Base-by-base conservation (phyloP, 2,329 filamentous ascomycete genomes). In the Colletotrichum sp. region DNA sequence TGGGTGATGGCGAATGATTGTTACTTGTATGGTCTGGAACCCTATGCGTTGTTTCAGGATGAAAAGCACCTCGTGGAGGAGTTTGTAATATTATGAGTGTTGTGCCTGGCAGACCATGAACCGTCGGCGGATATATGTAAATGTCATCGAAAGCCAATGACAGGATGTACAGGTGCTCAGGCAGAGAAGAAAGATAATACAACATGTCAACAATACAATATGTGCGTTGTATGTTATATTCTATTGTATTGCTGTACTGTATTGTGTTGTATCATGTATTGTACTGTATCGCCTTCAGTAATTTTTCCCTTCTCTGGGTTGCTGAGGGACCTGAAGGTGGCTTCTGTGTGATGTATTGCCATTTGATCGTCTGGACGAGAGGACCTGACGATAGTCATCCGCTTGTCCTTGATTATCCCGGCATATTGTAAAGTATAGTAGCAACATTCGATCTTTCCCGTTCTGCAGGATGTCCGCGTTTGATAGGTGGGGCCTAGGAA, bases 121-220 rank as follows among this genome's bases (percentile, higher is more conserved):
- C 2, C 43, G n/a, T 13, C 43, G 6, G 10, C 4, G 43, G n/a
- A 52, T 22, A 0, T 52, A 8, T 8, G n/a, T 13, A 22, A 52
- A 4, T 22, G 1, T 52, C n/a, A 22, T 48, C 3, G 18, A n/a
- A n/a, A n/a, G 18, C 9, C 12, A 52, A 10, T 8, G 0, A 2
- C 22, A 3, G 6, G 22, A 13, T 52, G 3, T 52, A 6, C 12
- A 4, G 43, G n/a, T 22, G 2, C 6, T 48, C 6, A 4, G 43
- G 10, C 18, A 9, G 10, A 48, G 43, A 36, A 15, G 34, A 36
- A n/a, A 48, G 43, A n/a, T 1, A 48, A 18, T 10, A 2, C 39
- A 43, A 18, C 16, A n/a, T 2, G 8, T 43, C 18, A 18, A 18
- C 8, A 43, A 13, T n/a, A 48, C 10, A 13, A 48, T 2, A 48